Conservation (phyloP, 1,284 basidiomycete species). For the Takashimella tepidaria region DNA sequence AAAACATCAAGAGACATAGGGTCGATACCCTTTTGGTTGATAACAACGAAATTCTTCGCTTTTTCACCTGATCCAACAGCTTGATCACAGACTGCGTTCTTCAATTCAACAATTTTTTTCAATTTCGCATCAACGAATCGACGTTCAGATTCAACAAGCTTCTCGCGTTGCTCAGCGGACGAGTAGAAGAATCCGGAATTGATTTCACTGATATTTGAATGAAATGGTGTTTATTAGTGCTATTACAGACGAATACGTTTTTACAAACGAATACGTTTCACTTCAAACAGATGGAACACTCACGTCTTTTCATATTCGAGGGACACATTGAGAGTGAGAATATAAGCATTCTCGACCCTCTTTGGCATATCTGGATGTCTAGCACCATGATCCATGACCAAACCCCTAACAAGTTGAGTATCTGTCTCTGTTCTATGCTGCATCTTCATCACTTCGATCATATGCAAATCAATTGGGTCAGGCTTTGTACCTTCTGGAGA, state of each 20-base stretch:
- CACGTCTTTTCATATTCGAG: constrained; percentile 99
- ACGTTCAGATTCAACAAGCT: constrained; percentile 95
- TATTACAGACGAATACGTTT: too few relatives aligned
- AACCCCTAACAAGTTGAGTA: constrained; percentile 91
- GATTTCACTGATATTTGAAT: constrained; percentile 71
- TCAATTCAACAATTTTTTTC: constrained; percentile 95
- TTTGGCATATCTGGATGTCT: constrained; percentile 99
- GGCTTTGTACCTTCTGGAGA: constrained; percentile 64
- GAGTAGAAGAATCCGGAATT: constrained; percentile 99
- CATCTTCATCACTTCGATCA: constrained; percentile 99
- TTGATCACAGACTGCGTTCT: constrained; percentile 93
- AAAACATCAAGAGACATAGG: constrained; percentile 94
- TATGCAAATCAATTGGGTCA: constrained; percentile 95
- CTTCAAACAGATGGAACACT: constrained; percentile 48
- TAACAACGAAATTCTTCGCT: constrained; percentile 83
- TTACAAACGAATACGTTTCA: background rate
- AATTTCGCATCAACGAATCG: constrained; percentile 91
- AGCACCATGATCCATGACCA: constrained; percentile 87
- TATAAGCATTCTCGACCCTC: constrained; percentile 92
- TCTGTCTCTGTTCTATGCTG: constrained; percentile 97
- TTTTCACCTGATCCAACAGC: constrained; percentile 61
- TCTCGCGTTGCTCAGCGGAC: constrained; percentile 95
- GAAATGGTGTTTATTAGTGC: too few relatives aligned
- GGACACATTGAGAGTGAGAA: constrained; percentile 94
- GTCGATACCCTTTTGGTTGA: constrained; percentile 99